Conservation (phyloP, 495 filamentous ascomycete species). For the Xylaria curta region DNA sequence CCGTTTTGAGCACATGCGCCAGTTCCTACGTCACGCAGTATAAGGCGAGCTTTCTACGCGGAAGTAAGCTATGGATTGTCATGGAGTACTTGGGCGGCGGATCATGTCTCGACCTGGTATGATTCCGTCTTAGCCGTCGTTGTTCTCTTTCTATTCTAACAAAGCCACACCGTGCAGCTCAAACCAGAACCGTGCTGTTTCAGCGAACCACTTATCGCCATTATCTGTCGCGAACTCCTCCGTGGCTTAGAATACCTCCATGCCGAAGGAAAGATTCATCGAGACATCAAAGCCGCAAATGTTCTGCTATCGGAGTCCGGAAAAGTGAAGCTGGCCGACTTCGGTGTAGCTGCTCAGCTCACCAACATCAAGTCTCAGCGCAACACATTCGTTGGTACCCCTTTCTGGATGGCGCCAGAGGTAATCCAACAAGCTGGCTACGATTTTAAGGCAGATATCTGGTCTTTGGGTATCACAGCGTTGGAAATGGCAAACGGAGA, state of each 20-base stretch:
- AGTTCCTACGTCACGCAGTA: slow-evolving; percentile 95
- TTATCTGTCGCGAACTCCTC: slow-evolving; percentile 90
- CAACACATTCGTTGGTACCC: slow-evolving; percentile 98
- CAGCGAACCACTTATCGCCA: slow-evolving; percentile 89
- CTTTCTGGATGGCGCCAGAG: slow-evolving; percentile 99
- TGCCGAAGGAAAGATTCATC: slow-evolving; percentile 92
- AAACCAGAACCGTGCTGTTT: slow-evolving; percentile 95
- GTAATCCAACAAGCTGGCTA: slow-evolving; percentile 97
- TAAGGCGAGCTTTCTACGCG: slow-evolving; percentile 91
- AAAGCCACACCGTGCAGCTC: slow-evolving; percentile 60
- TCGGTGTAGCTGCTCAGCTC: slow-evolving; percentile 95
- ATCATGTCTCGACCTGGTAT: slow-evolving; percentile 89
- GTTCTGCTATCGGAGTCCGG: slow-evolving; percentile 85
- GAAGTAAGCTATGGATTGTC: slow-evolving; percentile 97
- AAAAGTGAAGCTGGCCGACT: slow-evolving; percentile 96
- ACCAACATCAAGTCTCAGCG: slow-evolving; percentile 98
- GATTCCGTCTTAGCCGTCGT: slow-evolving; percentile 23
- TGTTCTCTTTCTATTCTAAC: slow-evolving; percentile 28
- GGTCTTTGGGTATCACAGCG: slow-evolving; percentile 96
- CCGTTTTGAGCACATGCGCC: slow-evolving; percentile 90
- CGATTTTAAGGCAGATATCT: slow-evolving; percentile 97
- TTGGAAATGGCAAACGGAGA: slow-evolving; percentile 93
- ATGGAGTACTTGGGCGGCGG: slow-evolving; percentile 98
- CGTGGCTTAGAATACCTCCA: slow-evolving; percentile 93
- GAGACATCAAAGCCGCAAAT: slow-evolving; percentile 97